Percentiles rank a stretch among this genome's conserved stretches.
These are phyloP conservation scores for Fusarium denticulatum DNA, from an alignment of 2,329 filamentous ascomycete genomes.

Conservation along the genomic window DNA sequence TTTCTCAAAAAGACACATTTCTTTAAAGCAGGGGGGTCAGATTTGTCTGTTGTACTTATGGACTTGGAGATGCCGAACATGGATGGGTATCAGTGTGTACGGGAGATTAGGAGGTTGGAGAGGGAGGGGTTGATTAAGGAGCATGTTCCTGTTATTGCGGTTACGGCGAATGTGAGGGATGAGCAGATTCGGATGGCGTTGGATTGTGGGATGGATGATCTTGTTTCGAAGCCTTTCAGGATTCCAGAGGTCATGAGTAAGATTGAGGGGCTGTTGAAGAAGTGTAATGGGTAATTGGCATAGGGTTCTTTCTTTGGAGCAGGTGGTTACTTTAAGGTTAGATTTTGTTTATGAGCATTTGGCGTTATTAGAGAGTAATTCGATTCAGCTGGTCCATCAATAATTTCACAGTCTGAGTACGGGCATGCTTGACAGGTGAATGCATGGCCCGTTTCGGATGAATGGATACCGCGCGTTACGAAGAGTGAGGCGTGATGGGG, in stretches of 20 bases:
- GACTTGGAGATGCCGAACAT: constrained; percentile 62
- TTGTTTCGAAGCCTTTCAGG: constrained; percentile 68
- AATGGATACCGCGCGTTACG: rapidly evolving
- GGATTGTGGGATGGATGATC: constrained; percentile 57
- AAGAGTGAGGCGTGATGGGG: no score
- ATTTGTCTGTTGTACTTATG: constrained; percentile 56
- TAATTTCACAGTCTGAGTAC: rapidly evolving
- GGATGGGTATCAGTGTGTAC: constrained; percentile 56
- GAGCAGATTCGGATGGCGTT: constrained; percentile 56
- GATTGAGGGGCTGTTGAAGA: constrained; percentile 51
- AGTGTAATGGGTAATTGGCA: not conserved
- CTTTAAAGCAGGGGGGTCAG: constrained; percentile 25
- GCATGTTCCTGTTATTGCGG: constrained; percentile 57
- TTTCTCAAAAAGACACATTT: constrained; percentile 50
- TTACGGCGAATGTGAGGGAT: constrained; percentile 58
- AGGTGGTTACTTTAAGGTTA: rapidly evolving
- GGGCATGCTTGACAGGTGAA: rapidly evolving
- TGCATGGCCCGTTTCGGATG: no score
- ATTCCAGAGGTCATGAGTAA: constrained; percentile 64
- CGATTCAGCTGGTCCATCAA: no score
- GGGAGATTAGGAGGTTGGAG: constrained; percentile 53
- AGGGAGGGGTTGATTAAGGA: constrained; percentile 42
- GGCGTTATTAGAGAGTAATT: not conserved
- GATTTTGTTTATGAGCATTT: not conserved
- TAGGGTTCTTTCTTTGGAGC: rapidly evolving